Evolutionary conservation across 2,329 filamentous ascomycete genomes (phyloP).

Genomic region (Keithomyces neogunnii): DNA sequence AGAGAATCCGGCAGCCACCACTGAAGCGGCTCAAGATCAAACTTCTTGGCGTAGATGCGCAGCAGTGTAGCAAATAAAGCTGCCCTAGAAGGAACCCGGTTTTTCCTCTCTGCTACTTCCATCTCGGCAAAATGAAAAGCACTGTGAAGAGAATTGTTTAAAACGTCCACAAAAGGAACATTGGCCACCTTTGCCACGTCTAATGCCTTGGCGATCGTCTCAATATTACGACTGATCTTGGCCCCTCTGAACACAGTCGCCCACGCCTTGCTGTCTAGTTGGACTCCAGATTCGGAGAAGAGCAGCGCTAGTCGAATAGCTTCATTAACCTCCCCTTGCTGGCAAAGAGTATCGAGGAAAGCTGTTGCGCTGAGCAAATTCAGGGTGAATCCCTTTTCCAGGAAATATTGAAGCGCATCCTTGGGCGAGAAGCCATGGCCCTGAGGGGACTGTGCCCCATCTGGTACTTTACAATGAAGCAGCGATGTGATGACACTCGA

Average conservation of each 20-base stretch:
- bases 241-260: constrained; percentile 64
- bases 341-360: constrained; percentile 62
- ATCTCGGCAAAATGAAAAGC: constrained; percentile 35
- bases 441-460: constrained; percentile 9
- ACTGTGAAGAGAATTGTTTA: constrained; percentile 37
- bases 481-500: constrained; percentile 51
- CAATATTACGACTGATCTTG: constrained; percentile 46
- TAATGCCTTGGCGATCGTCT: constrained; percentile 34
- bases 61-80: constrained; percentile 40
- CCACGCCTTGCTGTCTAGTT: constrained; percentile 59
- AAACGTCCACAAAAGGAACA: constrained; percentile 25
- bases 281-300: constrained; percentile 35
- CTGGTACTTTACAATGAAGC: constrained; percentile 29
- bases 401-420: constrained; percentile 31
- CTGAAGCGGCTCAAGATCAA: constrained; percentile 36
- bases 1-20: constrained; percentile 27
- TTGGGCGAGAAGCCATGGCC: constrained; percentile 19
- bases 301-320: constrained; percentile 25
- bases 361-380: constrained; percentile 58
- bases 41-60: constrained; percentile 39
- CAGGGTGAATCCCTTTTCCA: constrained; percentile 52
- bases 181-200: constrained; percentile 40
- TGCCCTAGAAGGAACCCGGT: constrained; percentile 22
- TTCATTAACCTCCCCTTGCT: constrained; percentile 31
- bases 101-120: constrained; percentile 25